These are phyloP conservation scores for Boechera divaricarpa DNA, from an alignment of 345 rosid genomes.

Conservation along the genomic window DNA sequence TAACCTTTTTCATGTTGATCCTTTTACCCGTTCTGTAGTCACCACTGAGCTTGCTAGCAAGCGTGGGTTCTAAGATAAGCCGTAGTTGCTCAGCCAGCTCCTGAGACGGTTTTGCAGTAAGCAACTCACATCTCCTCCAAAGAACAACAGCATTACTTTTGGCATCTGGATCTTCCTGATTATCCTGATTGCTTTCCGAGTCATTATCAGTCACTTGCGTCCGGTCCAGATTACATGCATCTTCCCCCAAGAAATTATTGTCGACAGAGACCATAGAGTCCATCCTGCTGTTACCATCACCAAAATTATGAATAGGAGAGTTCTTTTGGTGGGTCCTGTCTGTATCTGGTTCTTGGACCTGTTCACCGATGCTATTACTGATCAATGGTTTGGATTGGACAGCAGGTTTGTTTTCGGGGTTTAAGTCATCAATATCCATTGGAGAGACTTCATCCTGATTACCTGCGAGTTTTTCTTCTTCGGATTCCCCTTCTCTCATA, in stretches of 20 bases:
- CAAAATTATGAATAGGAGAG: conserved; percentile 38
- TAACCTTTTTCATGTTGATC: conserved; percentile 97
- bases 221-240: conserved; percentile 48
- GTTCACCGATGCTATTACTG: conserved; percentile 53
- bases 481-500: conserved; percentile 51
- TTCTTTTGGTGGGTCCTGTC: conserved; percentile 48
- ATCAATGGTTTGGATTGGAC: conserved; percentile 44
- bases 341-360: conserved; percentile 48
- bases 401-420: conserved; percentile 50
- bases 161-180: conserved; percentile 55
- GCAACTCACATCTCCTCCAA: conserved; percentile 87
- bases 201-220: conserved; percentile 57
- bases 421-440: conserved; percentile 69
- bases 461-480: conserved; percentile 54
- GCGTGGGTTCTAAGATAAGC: conserved; percentile 89
- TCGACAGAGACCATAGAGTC: conserved; percentile 63
- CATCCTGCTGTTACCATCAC: conserved; percentile 48
- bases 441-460: conserved; percentile 54
- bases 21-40: conserved; percentile 96
- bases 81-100: conserved; percentile 96
- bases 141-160: conserved; percentile 55
- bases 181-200: conserved; percentile 48
- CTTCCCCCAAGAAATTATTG: conserved; percentile 54
- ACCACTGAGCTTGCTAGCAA: conserved; percentile 95
- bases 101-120: conserved; percentile 77